Percentiles rank a stretch among this genome's conserved stretches.
These are phyloP conservation scores for Coffea canephora DNA, from an alignment of 257 asterid genomes.

Conservation along the genomic window DNA sequence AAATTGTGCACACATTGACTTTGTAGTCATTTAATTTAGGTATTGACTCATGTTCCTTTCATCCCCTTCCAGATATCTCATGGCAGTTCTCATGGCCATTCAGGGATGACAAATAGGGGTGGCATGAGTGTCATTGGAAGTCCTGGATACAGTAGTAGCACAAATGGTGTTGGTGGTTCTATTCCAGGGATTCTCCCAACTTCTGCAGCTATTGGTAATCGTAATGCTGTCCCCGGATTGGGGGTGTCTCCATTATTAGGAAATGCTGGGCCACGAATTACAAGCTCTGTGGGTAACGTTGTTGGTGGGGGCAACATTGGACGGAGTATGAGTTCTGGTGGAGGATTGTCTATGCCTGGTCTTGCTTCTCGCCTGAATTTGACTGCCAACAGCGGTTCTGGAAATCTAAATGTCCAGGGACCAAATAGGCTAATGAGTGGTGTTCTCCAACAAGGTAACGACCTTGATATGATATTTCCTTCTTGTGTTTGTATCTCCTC, in stretches of 20 bases:
- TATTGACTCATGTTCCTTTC: slow-evolving; percentile 11
- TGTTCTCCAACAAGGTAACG: slow-evolving; percentile 86
- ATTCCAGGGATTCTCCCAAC: slow-evolving; percentile 89
- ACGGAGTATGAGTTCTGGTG: slow-evolving; percentile 86
- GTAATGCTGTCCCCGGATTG: slow-evolving; percentile 71
- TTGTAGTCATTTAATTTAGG: not conserved
- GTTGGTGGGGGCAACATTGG: slow-evolving; percentile 90
- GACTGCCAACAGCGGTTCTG: slow-evolving; percentile 65
- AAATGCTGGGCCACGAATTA: slow-evolving; percentile 72
- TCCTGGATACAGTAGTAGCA: slow-evolving; percentile 69
- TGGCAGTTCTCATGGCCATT: slow-evolving; percentile 74
- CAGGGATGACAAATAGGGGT: slow-evolving; percentile 83
- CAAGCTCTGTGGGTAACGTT: slow-evolving; percentile 79
- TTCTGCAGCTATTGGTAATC: slow-evolving; percentile 82
- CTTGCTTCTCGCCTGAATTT: slow-evolving; percentile 79
- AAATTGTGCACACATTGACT: not conserved
- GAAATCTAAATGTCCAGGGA: slow-evolving; percentile 80
- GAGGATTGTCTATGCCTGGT: slow-evolving; percentile 89
- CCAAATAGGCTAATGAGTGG: slow-evolving; percentile 81
- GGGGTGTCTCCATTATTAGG: slow-evolving; percentile 80
- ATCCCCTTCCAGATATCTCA: slow-evolving; percentile 76
- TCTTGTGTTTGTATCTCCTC: slow-evolving; percentile 22
- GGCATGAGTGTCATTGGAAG: slow-evolving; percentile 81
- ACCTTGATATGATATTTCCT: slow-evolving; percentile 9
- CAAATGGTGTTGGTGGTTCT: slow-evolving; percentile 85